Evolutionary conservation across 257 asterid genomes (phyloP), one percentile per base, ranked within the genome.

Genomic region (Nicotiana sylvestris): DNA sequence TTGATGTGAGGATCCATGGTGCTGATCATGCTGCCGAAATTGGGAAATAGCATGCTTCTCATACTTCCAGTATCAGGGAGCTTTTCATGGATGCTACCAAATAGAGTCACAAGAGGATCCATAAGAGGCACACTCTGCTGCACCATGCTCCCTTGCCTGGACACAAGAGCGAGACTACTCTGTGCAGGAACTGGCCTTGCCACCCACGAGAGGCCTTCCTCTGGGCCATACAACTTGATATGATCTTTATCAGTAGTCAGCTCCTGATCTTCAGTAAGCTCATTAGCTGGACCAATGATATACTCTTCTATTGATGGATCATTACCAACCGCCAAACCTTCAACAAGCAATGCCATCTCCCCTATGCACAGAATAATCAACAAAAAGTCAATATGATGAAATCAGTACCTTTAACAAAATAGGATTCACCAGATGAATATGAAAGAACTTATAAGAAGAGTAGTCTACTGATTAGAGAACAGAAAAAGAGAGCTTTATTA

Each of bases 1-100:
- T 87, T 89, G 32, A 77, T 81, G n/a, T 88, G 88, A 5, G 93
- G 90, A 69, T 90, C 97, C 0, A 87, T 90, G 0, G 89, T 82
- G 86, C 97, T 93, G 87, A 93, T 91, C 97, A 93, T 92, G 88
- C 97, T 93, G 37, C 97, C 97, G 5, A 93, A 92, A 86, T 90
- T 92, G 21, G 97, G 97, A 86, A 93, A 93, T 11, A 93, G 90
- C 97, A 92, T 91, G 93, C 97, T 93, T 56, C 95, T 86, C 91
- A 89, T 91, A 81, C 96, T 92, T 27, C 95, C 96, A 3, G 82
- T 78, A 29, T 88, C 95, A 1, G 95, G 93, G 27, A 93, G 88
- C 83, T 89, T 92, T 90, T 93, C 97, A 32, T 93, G 97, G 81
- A 93, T 88, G 56, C 97, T 93, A 81, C 97, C 95, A 9, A 93